phyloP scores from a whole-genome alignment of 1,284 basidiomycete genomes.

The Melampsora abietis-canadensis region DNA sequence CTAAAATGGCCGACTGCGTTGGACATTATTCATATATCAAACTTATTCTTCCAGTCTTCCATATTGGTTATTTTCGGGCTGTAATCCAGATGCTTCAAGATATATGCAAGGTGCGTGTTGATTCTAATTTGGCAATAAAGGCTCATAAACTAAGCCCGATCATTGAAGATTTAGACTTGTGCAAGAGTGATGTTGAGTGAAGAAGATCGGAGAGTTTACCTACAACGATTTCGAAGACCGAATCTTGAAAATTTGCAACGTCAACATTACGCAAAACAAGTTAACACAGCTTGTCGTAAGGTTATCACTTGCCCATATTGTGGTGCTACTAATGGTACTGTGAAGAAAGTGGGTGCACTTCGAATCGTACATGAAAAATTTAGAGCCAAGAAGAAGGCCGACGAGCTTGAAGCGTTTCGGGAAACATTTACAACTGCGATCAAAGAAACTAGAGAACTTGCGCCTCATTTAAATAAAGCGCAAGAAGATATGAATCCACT shows the following conservation, averaged over 20 bases:
- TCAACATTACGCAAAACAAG: conserved; percentile 78
- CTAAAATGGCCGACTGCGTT: conserved; percentile 88
- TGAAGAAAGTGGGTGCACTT: conserved; percentile 91
- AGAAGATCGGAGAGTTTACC: conserved; percentile 74
- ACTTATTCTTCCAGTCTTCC: conserved; percentile 54
- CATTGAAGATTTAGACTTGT: conserved; percentile 66
- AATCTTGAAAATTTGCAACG: conserved; percentile 92
- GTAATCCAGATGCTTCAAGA: conserved; percentile 88
- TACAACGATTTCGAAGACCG: conserved; percentile 83
- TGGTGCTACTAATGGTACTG: conserved; percentile 84
- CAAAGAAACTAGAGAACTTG: conserved; percentile 81
- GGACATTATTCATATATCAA: conserved; percentile 77
- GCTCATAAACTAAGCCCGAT: neutral
- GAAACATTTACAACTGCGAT: conserved; percentile 77
- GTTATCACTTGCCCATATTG: conserved; percentile 90
- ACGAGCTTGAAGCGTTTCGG: conserved; percentile 77
- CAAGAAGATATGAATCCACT: conserved; percentile 93
- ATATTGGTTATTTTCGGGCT: conserved; percentile 93
- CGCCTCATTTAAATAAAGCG: conserved; percentile 79
- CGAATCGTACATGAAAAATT: conserved; percentile 99
- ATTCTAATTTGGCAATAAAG: neutral
- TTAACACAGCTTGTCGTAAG: conserved; percentile 84
- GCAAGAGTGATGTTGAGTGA: conserved; percentile 89
- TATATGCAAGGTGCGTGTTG: conserved; percentile 79
- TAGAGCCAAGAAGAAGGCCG: conserved; percentile 86